Conservation (phyloP, 78 protist genomes). For the Dictyostelium intermedium region DNA sequence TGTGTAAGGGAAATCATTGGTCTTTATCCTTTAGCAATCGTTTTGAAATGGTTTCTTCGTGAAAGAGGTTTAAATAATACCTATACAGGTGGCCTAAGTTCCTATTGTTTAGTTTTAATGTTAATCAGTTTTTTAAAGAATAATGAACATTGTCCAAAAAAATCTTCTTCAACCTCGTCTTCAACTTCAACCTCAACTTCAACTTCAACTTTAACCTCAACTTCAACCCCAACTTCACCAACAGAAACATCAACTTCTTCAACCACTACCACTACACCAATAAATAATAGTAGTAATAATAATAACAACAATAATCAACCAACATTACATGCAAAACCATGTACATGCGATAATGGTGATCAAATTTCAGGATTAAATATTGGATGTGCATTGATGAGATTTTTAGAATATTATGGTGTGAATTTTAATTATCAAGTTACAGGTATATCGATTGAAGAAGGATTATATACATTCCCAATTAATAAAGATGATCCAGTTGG, state of each 20-base stretch:
- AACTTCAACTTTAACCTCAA: not conserved
- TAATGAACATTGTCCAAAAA: conserved; percentile 78
- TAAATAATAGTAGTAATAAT: not conserved
- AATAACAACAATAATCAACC: conserved; percentile 16
- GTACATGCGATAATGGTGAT: conserved; percentile 51
- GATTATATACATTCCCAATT: conserved; percentile 44
- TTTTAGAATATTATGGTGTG: conserved; percentile 73
- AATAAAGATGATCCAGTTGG: conserved; percentile 34
- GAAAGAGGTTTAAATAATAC: conserved; percentile 76
- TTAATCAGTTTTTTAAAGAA: conserved; percentile 72
- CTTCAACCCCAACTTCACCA: no score
- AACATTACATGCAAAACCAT: conserved; percentile 62
- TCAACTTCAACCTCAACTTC: not conserved
- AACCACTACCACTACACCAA: not conserved
- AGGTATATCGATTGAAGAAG: conserved; percentile 65
- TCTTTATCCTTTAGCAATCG: conserved; percentile 59
- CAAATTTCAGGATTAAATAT: conserved; percentile 59
- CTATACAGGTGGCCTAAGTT: conserved; percentile 66
- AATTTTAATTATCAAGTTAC: conserved; percentile 70
- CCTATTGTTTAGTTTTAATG: conserved; percentile 71
- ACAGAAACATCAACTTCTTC: not conserved
- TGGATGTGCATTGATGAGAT: conserved; percentile 77
- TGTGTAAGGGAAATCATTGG: conserved; percentile 57
- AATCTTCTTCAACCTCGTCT: not conserved
- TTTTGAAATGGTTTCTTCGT: conserved; percentile 73